Evolutionary conservation across 768 basidiomycete species (phyloP), one percentile per base, ranked within the genome.

Genomic region (Hericium rajendrae): DNA sequence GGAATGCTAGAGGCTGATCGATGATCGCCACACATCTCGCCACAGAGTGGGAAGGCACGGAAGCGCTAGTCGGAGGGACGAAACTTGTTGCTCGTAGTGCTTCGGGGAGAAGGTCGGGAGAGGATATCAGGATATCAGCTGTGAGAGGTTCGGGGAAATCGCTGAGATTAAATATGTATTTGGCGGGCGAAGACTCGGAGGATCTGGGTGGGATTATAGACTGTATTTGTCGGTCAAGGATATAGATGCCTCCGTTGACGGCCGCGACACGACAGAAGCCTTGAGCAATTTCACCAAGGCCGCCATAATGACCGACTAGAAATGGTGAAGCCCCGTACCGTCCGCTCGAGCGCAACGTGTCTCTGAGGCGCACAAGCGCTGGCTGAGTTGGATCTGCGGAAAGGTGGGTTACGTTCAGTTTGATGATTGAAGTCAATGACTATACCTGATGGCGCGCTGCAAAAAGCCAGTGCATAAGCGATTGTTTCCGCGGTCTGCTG

Each of bases 301-400:
- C 91, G 16, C 95, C 95, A 67, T 97, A 97, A 63, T 97, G 92
- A 0, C 92, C 92, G n/a, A 98, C 77, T 15, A 98, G 80, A 72
- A 93, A 97, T 1, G 94, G 84, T 0, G 84, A 84, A n/a, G 70
- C 78, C 69, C 94, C 94, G 65, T 97, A 97, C 32, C 91, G 78
- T 2, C 94, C 94, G 16, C 83, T 71, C 0, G 93, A 91, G 51
- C 77, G 83, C 13, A 97, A 75, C 67, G 89, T 93, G 22, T 76
- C 71, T 6, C 84, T 81, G 11, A 94, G 72, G 6, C 94, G 84
- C n/a, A 70, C 68, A 8, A 98, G 71, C 2, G 88, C 81, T 1
- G 79, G 76, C 8, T 82, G 66, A 1, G 88, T 84, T 2, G 78
- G 72, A 52, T 97, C 94, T 92, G 39, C 41, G 55, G 64, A 11